Evolutionary conservation across 768 basidiomycete genomes (phyloP).

Genomic region (Mycena galopus): DNA sequence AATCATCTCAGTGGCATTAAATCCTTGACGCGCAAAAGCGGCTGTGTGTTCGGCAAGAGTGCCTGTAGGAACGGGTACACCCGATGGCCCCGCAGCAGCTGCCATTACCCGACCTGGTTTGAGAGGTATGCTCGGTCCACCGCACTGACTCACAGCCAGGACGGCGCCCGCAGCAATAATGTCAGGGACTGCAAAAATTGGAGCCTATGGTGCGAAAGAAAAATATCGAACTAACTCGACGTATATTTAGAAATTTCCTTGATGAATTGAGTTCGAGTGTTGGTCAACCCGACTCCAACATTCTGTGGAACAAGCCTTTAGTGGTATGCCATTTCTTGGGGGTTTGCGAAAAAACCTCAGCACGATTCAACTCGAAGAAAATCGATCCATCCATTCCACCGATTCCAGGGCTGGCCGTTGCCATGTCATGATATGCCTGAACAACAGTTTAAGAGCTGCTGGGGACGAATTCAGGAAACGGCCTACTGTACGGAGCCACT

Average conservation of each 20-base stretch:
- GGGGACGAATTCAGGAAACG: not conserved
- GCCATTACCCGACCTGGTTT: conserved; percentile 21
- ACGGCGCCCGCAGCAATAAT: conserved; percentile 28
- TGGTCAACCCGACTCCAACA: conserved; percentile 20
- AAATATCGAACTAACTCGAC: conserved; percentile 8
- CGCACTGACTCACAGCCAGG: conserved; percentile 12
- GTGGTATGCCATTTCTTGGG: not conserved
- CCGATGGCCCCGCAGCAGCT: conserved; percentile 12
- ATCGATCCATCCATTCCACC: conserved; percentile 26
- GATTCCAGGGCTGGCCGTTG: conserved; percentile 16
- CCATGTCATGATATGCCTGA: conserved; percentile 29
- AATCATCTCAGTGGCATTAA: conserved; percentile 33
- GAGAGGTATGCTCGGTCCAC: conserved; percentile 26
- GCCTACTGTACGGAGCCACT: conserved; percentile 27
- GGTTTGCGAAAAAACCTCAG: not conserved
- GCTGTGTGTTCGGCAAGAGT: conserved; percentile 28
- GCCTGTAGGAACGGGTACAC: conserved; percentile 25
- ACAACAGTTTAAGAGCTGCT: not conserved
- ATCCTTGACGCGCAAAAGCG: conserved; percentile 26
- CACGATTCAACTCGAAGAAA: conserved; percentile 22
- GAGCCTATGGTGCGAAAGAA: not conserved
- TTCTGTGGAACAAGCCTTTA: conserved; percentile 3
- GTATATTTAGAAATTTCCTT: conserved; percentile 18
- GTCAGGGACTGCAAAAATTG: conserved; percentile 15
- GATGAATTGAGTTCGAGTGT: conserved; percentile 14